Evolutionary conservation across 768 basidiomycete genomes (phyloP), one percentile per base, ranked within the genome.

Genomic region (Boletus rubroflammeus): DNA sequence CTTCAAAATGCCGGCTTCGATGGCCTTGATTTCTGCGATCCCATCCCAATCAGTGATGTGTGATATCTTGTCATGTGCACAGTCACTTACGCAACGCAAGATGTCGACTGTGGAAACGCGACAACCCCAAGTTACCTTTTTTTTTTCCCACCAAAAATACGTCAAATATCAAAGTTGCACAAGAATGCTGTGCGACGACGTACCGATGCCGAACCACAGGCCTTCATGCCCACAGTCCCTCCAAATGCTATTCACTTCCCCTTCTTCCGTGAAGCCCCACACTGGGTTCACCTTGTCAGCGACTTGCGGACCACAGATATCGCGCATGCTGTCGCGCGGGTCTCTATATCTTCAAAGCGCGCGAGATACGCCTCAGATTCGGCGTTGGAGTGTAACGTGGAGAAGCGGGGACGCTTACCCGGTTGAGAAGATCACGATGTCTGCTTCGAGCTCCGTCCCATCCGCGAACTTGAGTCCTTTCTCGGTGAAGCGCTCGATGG

Each of bases 241-340:
- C 67, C 68, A 72, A 21, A 63, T 60, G 2, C 79, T 75, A 1
- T 75, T 68, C 25, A 82, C 62, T 63, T 88, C 85, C 0, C 85
- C 83, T 70, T 90, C 83, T 19, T 75, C 70, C 56, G 84, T 76
- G 44, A 86, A 53, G 17, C 85, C 82, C 88, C 87, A 83, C 15
- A 88, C 67, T 14, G 72, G 69, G 32, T 76, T 73, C 53, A 84
- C 71, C 63, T 76, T 72, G 50, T 74, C 63, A 0, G 72, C 75
- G 2, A 81, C 62, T 32, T 78, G 71, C 10, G 77, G 71, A 1
- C 78, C 81, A 40, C 81, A 76, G 5, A 85, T 64, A 0, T 70
- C 66, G 36, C 68, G 70, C 47, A 81, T 64, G 23, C 73, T 68
- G 13, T 73, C 69, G 21, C 71, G 70, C 0, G 74, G 62, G 59